Base-by-base conservation (phyloP, 2,329 filamentous ascomycete genomes). In the Diatrype stigma region DNA sequence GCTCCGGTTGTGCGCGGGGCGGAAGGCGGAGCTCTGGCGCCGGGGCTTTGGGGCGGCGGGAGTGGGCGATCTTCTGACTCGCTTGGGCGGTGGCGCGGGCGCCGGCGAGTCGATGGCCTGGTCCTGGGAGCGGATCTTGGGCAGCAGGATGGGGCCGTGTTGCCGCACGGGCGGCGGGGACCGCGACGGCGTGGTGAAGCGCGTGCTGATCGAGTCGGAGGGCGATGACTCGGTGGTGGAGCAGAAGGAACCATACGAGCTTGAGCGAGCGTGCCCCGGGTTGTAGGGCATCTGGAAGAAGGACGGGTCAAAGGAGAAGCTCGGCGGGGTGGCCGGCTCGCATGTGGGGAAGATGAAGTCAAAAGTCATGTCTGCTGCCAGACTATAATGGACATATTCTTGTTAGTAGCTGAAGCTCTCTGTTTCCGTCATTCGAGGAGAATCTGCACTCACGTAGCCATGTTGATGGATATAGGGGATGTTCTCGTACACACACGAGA, bases 111-210 rank as follows among this genome's bases (percentile, higher is more conserved):
- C 82, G 55, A 90, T 81, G 55, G 86, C 79, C 70, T 93, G 87
- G 71, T 96, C 90, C 71, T 94, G 90, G 38, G 82, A 82, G 54
- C 90, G 82, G 73, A 95, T 92, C 78, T 91, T 94, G 64, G 90
- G 90, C 30, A 96, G 78, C 53, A 96, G 76, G 46, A 90, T 76
- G 47, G 90, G 89, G 48, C 90, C 89, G 71, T 91, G 86, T 55
- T 90, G 86, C 54, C 85, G 81, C 60, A 92, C 81, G 53, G 89
- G 88, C 32, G 88, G 87, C 56, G 80, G 77, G 48, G 79, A 80
- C 48, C 78, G 74, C 38, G 78, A 73, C 37, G 89, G 88, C 12
- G 87, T 91, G 48, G 85, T 87, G 60, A 82, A 76, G 58, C 80
- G 77, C 19, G 86, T 88, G 72, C 81, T 78, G 60, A 84, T 76